A percentile compares a stretch with the other conserved stretches of the same genome.
These are phyloP conservation scores for Capronia epimyces DNA, from an alignment of 2,329 filamentous ascomycete genomes.

Conservation along the genomic window DNA sequence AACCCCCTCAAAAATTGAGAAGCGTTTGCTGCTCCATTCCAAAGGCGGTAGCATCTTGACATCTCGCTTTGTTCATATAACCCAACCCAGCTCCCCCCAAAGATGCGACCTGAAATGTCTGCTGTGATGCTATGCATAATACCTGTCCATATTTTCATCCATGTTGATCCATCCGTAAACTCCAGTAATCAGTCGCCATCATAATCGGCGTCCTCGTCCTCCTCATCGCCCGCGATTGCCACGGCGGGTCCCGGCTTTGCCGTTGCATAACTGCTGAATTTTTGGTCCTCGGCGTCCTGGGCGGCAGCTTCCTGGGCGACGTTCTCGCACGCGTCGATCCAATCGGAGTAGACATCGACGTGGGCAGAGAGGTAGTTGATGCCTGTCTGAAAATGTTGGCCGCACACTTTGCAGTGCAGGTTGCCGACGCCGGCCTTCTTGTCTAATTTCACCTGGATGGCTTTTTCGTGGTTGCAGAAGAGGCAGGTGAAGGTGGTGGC, in stretches of 20 bases:
- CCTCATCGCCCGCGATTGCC: constrained; percentile 30
- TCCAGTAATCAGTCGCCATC: constrained; percentile 35
- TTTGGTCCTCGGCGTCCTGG: constrained; percentile 29
- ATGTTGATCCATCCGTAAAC: neutral
- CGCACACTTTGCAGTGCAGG: constrained; percentile 86
- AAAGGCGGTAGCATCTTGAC: no score
- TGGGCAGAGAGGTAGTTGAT: constrained; percentile 81
- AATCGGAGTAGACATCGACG: constrained; percentile 95
- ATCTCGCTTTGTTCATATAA: no score
- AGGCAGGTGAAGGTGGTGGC: constrained; percentile 85
- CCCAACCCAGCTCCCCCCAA: neutral
- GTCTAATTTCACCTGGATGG: constrained; percentile 83
- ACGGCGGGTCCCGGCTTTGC: constrained; percentile 28
- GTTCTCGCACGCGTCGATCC: constrained; percentile 88
- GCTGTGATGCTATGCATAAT: neutral
- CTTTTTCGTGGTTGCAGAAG: constrained; percentile 97
- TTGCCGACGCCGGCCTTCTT: constrained; percentile 85
- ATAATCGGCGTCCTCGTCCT: constrained; percentile 39
- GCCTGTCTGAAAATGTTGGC: constrained; percentile 84
- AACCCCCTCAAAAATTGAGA: no score
- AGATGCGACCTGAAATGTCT: neutral
- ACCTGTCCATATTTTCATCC: neutral
- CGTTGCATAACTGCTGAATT: constrained; percentile 29
- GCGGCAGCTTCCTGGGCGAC: constrained; percentile 58
- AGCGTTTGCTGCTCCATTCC: no score